Evolutionary conservation across 75 land plant genomes (phyloP), one percentile per base, ranked within the genome.

Genomic region (Larix kaempferi): DNA sequence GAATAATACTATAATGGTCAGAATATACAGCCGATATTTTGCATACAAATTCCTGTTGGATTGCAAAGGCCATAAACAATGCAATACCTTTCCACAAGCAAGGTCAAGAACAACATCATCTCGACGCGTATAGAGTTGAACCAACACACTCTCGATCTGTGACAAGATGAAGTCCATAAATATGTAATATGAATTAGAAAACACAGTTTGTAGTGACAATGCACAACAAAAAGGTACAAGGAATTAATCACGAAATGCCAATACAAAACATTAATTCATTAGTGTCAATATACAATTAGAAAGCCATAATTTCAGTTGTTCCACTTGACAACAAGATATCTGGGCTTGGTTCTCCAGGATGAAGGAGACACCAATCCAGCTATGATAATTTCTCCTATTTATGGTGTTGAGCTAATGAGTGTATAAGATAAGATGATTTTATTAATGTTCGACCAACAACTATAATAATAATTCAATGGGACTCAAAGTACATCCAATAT

Each of bases 91-190:
- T 63, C 99, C 98, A 89, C 99, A 96, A 55, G 91, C 99, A 77
- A 96, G 84, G 83, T 96, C 99, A 75, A 96, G 90, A 66, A 96
- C 95, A 58, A 88, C 82, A 85, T 96, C 95, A 2, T 89, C 91
- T 25, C 74, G 74, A 10, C 78, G 84, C 8, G 94, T 80, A 82
- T 94, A 92, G 22, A 88, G 83, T 78, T 94, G 98, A 76, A 96
- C 88, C 14, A 96, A 78, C 39, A 96, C 98, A 77, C 99, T 96
- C 74, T 96, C 94, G 55, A 96, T 90, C 98, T 94, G 88, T 71
- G 62, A 14, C 15, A 76, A 72, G 23, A 72, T 22, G 35, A 78
- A 41, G 23, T 69, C 41, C 41, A 21, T 39, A 69, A 69, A 22
- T 25, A 69, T 23, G 22, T 21, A 10, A 69, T 69, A 39, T 49